Evolutionary conservation across 371 early-diverging fungal species (phyloP).

Genomic region (Thermomucor indicae-seudaticae): DNA sequence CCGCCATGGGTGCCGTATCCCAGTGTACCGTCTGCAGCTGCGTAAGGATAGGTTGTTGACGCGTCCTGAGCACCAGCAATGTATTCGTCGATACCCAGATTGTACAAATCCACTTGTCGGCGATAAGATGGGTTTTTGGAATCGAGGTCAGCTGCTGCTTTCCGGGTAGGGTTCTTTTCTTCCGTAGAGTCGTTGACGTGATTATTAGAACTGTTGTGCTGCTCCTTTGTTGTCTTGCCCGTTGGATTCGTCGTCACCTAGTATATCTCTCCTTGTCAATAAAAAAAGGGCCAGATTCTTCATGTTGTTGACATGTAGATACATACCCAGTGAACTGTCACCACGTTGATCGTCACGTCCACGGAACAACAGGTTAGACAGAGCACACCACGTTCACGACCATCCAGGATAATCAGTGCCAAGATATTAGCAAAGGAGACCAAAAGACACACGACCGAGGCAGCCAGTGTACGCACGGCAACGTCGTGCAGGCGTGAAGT

Average conservation of each 20-base stretch:
- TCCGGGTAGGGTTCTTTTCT: background rate
- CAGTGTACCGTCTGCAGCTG: slow-evolving; percentile 4
- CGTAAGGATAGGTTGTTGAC: background rate
- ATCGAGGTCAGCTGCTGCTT: background rate
- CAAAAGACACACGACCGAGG: slow-evolving; percentile 42
- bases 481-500: slow-evolving; percentile 40
- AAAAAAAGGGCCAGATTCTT: background rate
- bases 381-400: slow-evolving; percentile 46
- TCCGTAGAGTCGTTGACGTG: background rate
- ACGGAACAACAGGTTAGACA: slow-evolving; percentile 52
- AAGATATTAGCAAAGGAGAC: slow-evolving; percentile 50
- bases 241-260: slow-evolving; percentile 7
- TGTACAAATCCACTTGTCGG: slow-evolving; percentile 5
- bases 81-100: slow-evolving; percentile 10
- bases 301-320: background rate
- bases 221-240: slow-evolving; percentile 8
- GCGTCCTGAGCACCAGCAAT: background rate
- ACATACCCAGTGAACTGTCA: slow-evolving; percentile 52
- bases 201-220: background rate
- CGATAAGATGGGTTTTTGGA: background rate
- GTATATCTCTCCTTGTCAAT: background rate
- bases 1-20: slow-evolving; percentile 1
- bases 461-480: slow-evolving; percentile 44
- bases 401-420: slow-evolving; percentile 31
- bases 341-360: slow-evolving; percentile 55